Evolutionary conservation across 345 rosid species (phyloP).

Genomic region (Sapria himalayana): DNA sequence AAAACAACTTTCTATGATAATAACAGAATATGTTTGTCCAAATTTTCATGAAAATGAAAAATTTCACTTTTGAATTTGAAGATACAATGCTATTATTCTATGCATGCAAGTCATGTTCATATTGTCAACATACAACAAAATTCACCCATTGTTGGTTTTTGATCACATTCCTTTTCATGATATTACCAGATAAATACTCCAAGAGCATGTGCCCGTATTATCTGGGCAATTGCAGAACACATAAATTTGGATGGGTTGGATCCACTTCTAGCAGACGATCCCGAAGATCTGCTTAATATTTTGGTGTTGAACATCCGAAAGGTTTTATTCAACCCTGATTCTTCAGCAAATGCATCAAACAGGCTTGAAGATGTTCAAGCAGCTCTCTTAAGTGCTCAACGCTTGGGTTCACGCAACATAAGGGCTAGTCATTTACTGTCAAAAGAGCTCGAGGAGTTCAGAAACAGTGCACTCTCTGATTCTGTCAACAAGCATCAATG

Average conservation of each 20-base stretch:
- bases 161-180: not conserved
- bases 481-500: slow-evolving; percentile 91
- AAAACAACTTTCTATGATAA: too few species aligned
- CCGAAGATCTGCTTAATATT: slow-evolving; percentile 77
- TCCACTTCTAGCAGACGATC: slow-evolving; percentile 97
- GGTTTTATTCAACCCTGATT: slow-evolving; percentile 65
- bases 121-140: not conserved
- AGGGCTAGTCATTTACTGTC: slow-evolving; percentile 63
- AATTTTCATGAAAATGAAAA: too few species aligned
- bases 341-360: slow-evolving; percentile 57
- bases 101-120: not conserved
- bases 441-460: slow-evolving; percentile 92
- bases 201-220: slow-evolving; percentile 57
- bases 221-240: slow-evolving; percentile 87
- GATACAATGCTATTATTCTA: not conserved
- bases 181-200: slow-evolving; percentile 53
- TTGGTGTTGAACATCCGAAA: slow-evolving; percentile 65
- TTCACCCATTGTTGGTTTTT: not conserved
- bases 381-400: slow-evolving; percentile 65
- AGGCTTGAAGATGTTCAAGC: slow-evolving; percentile 94
- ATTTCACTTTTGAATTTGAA: not conserved
- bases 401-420: slow-evolving; percentile 68
- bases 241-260: slow-evolving; percentile 87
- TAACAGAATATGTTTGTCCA: not conserved
- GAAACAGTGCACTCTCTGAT: slow-evolving; percentile 54